A percentile compares a stretch with the other conserved stretches of the same genome.
Conservation (phyloP, 148 eudicot genomes). For the Oxyria digyna region DNA sequence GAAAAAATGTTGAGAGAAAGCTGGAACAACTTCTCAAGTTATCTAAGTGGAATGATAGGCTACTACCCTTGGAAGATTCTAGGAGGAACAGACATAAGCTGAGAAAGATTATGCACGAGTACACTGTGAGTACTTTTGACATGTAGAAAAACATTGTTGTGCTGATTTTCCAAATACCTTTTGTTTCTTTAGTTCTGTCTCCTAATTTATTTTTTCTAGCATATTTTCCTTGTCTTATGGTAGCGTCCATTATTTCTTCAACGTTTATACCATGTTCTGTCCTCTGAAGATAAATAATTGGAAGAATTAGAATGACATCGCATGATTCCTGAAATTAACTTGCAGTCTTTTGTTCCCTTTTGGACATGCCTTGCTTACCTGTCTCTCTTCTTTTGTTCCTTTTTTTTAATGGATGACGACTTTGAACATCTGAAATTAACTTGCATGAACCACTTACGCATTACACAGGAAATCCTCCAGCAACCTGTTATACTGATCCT, state of each 20-base stretch:
- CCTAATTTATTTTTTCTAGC: not conserved
- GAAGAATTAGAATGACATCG: no score
- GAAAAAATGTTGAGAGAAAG: constrained; percentile 51
- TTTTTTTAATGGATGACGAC: no score
- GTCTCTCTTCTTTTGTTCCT: no score
- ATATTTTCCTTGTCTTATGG: not conserved
- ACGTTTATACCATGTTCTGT: not conserved
- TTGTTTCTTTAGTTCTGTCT: not conserved
- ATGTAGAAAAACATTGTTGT: not conserved
- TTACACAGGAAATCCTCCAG: constrained; percentile 55
- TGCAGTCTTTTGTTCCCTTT: no score
- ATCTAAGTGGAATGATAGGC: constrained; percentile 62
- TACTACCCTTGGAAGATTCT: constrained; percentile 45
- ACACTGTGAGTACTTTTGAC: constrained; percentile 53
- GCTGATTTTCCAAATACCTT: not conserved
- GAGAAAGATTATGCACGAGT: constrained; percentile 58
- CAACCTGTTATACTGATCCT: constrained; percentile 64
- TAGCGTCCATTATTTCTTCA: no score
- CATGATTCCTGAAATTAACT: not conserved
- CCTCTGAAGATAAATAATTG: not conserved
- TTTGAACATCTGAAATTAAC: not conserved
- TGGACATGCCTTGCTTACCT: no score
- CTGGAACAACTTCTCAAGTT: constrained; percentile 51
- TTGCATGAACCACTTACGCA: not conserved
- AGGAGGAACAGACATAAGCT: constrained; percentile 67